phyloP scores from a whole-genome alignment of 164 flowering plant species.

The Magnolia changhungtana region DNA sequence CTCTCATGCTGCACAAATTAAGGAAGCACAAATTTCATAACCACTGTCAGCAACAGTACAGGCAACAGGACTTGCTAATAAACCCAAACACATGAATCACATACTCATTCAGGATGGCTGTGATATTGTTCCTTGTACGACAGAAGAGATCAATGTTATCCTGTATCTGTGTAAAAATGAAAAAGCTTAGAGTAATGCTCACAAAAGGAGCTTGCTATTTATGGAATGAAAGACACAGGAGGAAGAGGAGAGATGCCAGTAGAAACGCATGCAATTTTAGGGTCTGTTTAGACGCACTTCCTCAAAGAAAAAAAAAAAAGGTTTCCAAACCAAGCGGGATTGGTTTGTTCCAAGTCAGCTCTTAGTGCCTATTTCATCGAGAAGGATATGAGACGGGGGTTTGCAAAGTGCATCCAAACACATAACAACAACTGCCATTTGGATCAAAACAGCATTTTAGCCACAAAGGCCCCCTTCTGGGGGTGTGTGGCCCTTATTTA shows the following conservation, averaged over 20 bases:
- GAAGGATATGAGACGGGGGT: too few species aligned
- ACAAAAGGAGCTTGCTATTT: not conserved
- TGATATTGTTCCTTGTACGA: constrained; percentile 61
- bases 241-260: not conserved
- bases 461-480: too few species aligned
- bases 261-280: not conserved
- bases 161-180: constrained; percentile 47
- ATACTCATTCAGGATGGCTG: constrained; percentile 64
- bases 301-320: too few species aligned
- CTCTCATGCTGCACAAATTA: constrained; percentile 62
- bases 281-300: too few species aligned
- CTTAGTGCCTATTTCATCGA: too few species aligned
- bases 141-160: constrained; percentile 76
- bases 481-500: too few species aligned
- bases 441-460: too few species aligned
- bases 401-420: too few species aligned
- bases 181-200: not conserved
- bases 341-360: too few species aligned
- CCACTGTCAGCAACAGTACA: not conserved
- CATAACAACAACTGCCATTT: too few species aligned
- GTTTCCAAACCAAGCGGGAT: too few species aligned
- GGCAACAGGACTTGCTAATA: constrained; percentile 1
- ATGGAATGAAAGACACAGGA: not conserved
- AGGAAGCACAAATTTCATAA: constrained; percentile 6
- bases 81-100: constrained; percentile 14